phyloP scores from a whole-genome alignment of 2,329 filamentous ascomycete genomes.

The Berkeleyomyces basicola region DNA sequence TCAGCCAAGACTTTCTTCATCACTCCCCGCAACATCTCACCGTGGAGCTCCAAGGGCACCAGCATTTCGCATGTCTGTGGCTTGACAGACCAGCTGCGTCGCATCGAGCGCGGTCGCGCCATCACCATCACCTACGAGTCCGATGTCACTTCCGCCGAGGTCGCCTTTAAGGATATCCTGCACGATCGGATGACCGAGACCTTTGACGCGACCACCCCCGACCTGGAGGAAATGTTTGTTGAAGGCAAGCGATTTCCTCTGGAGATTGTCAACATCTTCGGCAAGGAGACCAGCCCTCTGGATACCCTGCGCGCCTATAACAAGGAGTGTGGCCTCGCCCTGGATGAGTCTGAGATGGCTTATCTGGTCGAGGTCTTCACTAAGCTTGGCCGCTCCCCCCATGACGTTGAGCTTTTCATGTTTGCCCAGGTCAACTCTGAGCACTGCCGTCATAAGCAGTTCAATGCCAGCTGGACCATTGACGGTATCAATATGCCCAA shows the following conservation, averaged over 20 bases:
- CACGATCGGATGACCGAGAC: conserved; percentile 94
- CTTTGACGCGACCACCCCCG: conserved; percentile 49
- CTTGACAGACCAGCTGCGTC: conserved; percentile 49
- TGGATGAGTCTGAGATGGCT: conserved; percentile 79
- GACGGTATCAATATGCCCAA: conserved; percentile 66
- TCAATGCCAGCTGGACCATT: conserved; percentile 93
- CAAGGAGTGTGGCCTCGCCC: conserved; percentile 62
- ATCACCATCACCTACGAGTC: conserved; percentile 49
- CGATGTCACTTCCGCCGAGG: conserved; percentile 21
- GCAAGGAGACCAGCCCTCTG: conserved; percentile 45
- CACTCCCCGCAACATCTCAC: conserved; percentile 72
- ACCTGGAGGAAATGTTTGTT: conserved; percentile 62
- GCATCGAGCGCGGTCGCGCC: conserved; percentile 75
- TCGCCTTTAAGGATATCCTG: conserved; percentile 51
- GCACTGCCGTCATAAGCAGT: conserved; percentile 74
- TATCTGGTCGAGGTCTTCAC: conserved; percentile 59
- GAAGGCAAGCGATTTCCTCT: conserved; percentile 47
- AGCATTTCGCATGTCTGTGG: conserved; percentile 88
- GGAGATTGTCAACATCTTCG: conserved; percentile 59
- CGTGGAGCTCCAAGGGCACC: conserved; percentile 94
- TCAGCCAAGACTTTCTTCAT: conserved; percentile 38
- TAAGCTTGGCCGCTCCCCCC: conserved; percentile 35
- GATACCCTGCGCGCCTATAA: conserved; percentile 71
- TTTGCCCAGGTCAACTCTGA: conserved; percentile 98
- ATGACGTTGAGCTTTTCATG: conserved; percentile 97